A percentile compares a stretch with the other conserved stretches of the same genome.
Conservation (phyloP, 2,329 filamentous ascomycete species). For the Colletotrichum sp. region DNA sequence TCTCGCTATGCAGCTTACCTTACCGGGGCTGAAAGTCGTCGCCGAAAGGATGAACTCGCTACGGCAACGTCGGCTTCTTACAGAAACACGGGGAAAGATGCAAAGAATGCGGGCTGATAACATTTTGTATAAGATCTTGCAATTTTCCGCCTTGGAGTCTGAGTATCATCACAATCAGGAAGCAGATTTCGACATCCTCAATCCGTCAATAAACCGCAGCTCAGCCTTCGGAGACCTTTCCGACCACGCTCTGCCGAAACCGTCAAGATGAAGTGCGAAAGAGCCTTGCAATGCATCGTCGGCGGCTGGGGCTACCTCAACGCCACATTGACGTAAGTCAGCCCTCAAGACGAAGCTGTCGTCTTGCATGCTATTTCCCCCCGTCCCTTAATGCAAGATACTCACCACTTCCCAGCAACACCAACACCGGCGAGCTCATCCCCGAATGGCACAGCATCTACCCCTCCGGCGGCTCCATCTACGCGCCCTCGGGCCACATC, state of each 20-base stretch:
- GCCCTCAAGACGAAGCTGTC: background rate
- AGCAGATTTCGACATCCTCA: background rate
- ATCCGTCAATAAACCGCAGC: background rate
- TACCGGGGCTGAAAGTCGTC: background rate
- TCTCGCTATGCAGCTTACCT: background rate
- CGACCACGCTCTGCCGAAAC: background rate
- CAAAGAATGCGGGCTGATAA: accelerated
- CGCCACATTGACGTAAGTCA: background rate
- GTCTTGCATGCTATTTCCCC: background rate
- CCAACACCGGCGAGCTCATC: background rate
- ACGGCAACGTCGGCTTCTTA: background rate
- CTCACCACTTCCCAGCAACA: background rate
- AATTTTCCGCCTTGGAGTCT: accelerated
- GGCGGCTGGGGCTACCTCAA: slow-evolving; percentile 11
- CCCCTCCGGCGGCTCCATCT: background rate
- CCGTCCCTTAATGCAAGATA: accelerated
- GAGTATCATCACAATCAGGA: accelerated
- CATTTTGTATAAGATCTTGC: accelerated
- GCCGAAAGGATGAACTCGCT: background rate
- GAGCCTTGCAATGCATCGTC: background rate
- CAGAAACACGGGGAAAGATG: accelerated
- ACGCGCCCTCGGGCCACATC: background rate
- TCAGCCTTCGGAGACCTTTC: accelerated
- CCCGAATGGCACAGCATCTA: slow-evolving; percentile 9
- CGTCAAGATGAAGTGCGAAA: slow-evolving; percentile 1